These are phyloP conservation scores for Globisporangium polare DNA, from an alignment of 352 stramenopile species.

Conservation along the genomic window DNA sequence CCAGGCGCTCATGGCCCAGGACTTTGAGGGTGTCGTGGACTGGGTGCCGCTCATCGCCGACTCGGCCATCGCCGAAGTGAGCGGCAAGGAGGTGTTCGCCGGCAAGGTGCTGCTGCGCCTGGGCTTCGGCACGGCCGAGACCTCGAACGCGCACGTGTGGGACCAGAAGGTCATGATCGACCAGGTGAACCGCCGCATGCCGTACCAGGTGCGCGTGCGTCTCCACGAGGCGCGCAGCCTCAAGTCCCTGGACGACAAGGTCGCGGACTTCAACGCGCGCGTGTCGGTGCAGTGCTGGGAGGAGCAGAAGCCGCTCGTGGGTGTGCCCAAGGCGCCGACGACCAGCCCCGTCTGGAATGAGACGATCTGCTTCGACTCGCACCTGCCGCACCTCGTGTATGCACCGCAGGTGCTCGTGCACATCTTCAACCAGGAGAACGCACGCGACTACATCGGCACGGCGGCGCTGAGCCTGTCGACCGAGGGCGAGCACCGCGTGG, in stretches of 20 bases:
- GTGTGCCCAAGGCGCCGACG: conserved; percentile 24
- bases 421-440: conserved; percentile 39
- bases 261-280: conserved; percentile 29
- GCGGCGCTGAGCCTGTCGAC: conserved; percentile 22
- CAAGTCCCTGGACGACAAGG: conserved; percentile 10
- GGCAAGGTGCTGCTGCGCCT: conserved; percentile 67
- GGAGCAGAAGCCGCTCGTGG: conserved; percentile 28
- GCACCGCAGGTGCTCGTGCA: conserved; percentile 62
- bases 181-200: conserved; percentile 49
- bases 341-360: conserved; percentile 42
- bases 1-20: conserved; percentile 42
- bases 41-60: conserved; percentile 73
- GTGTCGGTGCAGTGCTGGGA: conserved; percentile 67
- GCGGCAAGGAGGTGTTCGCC: conserved; percentile 47
- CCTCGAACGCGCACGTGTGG: conserved; percentile 45
- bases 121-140: conserved; percentile 60
- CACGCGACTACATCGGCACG: conserved; percentile 41
- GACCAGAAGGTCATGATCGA: conserved; percentile 54
- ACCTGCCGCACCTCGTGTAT: conserved; percentile 50
- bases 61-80: conserved; percentile 45
- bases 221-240: conserved; percentile 50
- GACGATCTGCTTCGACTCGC: conserved; percentile 69
- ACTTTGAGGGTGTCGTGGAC: conserved; percentile 36
- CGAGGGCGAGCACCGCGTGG: conserved; percentile 19
- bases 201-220: conserved; percentile 75